Evolutionary conservation across 164 flowering plant species (phyloP).

Genomic region (Protea cynaroides): DNA sequence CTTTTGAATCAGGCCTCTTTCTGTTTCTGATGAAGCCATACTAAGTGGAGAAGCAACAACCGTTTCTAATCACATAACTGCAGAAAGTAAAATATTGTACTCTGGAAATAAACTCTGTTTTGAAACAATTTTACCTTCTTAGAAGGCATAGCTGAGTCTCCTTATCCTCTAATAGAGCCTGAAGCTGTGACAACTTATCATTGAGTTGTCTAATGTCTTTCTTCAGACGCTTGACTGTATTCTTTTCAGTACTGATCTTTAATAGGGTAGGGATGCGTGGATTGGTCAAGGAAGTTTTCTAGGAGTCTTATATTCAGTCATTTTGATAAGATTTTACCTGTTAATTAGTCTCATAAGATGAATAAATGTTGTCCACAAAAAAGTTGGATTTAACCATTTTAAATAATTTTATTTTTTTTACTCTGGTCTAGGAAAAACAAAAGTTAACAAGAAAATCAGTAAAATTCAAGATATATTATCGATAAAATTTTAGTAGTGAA

Average conservation of each 20-base stretch:
- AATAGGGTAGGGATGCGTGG: slow-evolving; percentile 78
- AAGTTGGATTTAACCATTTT: neutral
- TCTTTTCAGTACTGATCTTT: slow-evolving; percentile 77
- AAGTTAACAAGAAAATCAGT: neutral
- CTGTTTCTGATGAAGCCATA: slow-evolving; percentile 22
- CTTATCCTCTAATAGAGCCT: slow-evolving; percentile 72
- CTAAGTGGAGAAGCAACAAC: slow-evolving; percentile 22
- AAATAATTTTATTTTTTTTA: neutral
- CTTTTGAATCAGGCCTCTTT: slow-evolving; percentile 17
- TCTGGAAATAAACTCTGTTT: neutral
- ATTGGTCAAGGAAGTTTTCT: slow-evolving; percentile 44
- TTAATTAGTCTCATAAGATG: neutral
- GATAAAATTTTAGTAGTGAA: neutral
- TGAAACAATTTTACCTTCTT: slow-evolving; percentile 41
- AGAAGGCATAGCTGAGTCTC: slow-evolving; percentile 55
- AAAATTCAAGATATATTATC: too few relatives aligned
- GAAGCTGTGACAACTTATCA: slow-evolving; percentile 63
- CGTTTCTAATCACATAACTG: slow-evolving; percentile 8
- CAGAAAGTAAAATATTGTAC: slow-evolving; percentile 1
- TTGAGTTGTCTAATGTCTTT: slow-evolving; percentile 81
- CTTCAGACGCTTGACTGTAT: slow-evolving; percentile 60
- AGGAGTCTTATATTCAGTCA: neutral
- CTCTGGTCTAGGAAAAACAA: neutral
- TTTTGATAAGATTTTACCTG: neutral
- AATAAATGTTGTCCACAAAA: slow-evolving; percentile 1